Evolutionary conservation across 1,139 yeast species (phyloP).

Genomic region (Kodamaea arcana): DNA sequence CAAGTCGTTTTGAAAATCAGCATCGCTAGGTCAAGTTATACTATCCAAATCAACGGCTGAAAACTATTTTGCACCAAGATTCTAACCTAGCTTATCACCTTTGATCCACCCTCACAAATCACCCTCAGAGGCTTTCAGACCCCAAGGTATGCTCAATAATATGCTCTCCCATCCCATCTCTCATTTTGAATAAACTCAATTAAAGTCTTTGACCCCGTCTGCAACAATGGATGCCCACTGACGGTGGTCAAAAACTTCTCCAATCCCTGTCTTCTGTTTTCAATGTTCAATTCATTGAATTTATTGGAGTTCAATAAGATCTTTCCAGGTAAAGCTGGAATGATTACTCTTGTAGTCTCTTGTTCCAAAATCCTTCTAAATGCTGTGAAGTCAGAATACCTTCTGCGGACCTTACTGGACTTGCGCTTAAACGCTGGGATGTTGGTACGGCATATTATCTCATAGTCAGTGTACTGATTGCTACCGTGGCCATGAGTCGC

Average conservation of each 20-base stretch:
- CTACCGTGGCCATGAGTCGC: constrained; percentile 72
- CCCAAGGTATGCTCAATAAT: no score
- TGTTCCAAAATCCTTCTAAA: constrained; percentile 72
- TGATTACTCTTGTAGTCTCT: constrained; percentile 71
- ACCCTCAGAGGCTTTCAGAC: no score
- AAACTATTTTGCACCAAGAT: no score
- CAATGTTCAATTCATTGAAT: constrained; percentile 81
- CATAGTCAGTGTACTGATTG: constrained; percentile 84
- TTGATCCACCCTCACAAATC: no score
- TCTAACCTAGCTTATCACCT: no score
- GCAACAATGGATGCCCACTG: constrained; percentile 91
- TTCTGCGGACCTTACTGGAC: constrained; percentile 67
- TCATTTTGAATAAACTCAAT: constrained; percentile 88
- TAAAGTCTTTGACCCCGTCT: constrained; percentile 81
- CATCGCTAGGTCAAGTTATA: no score
- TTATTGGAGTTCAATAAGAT: constrained; percentile 62
- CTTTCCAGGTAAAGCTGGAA: constrained; percentile 89
- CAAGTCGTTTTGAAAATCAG: no score
- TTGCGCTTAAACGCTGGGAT: constrained; percentile 80
- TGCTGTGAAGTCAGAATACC: constrained; percentile 87
- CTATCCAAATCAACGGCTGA: no score
- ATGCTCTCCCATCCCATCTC: constrained; percentile 56
- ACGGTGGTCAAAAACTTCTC: constrained; percentile 76
- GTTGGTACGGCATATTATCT: constrained; percentile 78
- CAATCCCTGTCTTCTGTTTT: constrained; percentile 76